Base-by-base conservation (phyloP, 139 green algal species). In the Pseudopediastrum boryanum region DNA sequence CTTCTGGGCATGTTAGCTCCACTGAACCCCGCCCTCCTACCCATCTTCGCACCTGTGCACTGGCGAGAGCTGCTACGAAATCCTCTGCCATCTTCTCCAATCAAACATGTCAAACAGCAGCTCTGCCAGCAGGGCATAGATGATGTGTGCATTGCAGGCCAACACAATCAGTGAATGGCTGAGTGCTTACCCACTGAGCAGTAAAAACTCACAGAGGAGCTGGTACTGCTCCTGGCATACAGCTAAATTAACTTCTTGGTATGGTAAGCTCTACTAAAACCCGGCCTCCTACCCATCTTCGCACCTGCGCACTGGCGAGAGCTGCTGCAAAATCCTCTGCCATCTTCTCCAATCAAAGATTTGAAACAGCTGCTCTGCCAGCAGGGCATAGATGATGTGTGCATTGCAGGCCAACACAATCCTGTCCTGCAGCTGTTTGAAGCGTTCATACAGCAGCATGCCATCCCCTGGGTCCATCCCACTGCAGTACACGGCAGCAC, bases 361-460 rank as follows among this genome's bases (percentile, higher is more conserved):
- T 35, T 25, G 42, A 44, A 81, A 66, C 4, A 64, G 33, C 38
- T 62, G 74, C 6, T 81, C 74, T 29, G 63, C 46, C 62, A 56
- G 48, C 33, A 81, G 62, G 51, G 63, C 61, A 39, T 63, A 81
- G 25, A 81, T 33, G 33, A 81, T 46, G 62, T 81, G 74, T 36
- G 42, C 39, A 16, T 65, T 27, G 46, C 29, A n/a, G 44, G 62
- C 74, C 21, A 81, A 48, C 61, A 74, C 25, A 72, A 8, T 38
- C 61, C 52, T n/a, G 33, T 42, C 12, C 43, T 51, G 38, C 46
- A 81, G 62, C 25, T 36, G 42, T 27, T 21, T 27, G 35, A 81
- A 25, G 25, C 74, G 43, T 33, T 56, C 59, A 48, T 81, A 48
- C 61, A 81, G 74, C 74, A 74, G 44, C 62, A 81, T 62, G 3